Conservation (phyloP, 2,329 filamentous ascomycete species). For the Ceratocystis harringtonii region DNA sequence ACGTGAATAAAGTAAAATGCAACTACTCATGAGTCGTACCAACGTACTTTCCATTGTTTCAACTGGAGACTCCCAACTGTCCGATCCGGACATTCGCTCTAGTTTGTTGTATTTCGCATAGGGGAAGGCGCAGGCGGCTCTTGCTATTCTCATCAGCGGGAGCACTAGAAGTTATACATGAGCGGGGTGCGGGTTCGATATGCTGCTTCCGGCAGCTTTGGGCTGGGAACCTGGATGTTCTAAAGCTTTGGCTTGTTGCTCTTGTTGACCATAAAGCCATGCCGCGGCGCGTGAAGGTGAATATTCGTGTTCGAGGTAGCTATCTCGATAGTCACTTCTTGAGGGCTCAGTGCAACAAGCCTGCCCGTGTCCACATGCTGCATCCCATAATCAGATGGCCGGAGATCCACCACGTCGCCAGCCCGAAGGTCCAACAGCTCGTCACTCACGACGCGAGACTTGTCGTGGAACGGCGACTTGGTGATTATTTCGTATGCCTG, state of each 20-base stretch:
- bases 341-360: conserved; percentile 35
- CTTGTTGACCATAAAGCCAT: conserved; percentile 37
- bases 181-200: not conserved
- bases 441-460: conserved; percentile 29
- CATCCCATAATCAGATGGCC: conserved; percentile 47
- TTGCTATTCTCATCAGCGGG: not conserved
- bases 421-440: conserved; percentile 26
- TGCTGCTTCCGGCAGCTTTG: too few relatives aligned
- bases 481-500: conserved; percentile 37
- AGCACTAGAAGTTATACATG: not conserved
- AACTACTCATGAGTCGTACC: not conserved
- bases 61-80: not conserved
- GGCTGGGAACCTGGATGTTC: not conserved
- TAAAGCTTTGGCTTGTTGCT: not conserved
- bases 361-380: conserved; percentile 42
- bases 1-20: not conserved
- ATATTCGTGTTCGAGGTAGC: conserved; percentile 29
- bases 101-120: not conserved
- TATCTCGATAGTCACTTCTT: conserved; percentile 45
- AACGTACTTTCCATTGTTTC: not conserved
- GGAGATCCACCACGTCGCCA: conserved; percentile 42
- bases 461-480: conserved; percentile 32
- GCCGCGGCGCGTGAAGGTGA: conserved; percentile 45
- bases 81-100: not conserved
- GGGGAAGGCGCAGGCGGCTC: not conserved